Base-by-base conservation (phyloP, 768 basidiomycete genomes). In the Mycena epipterygia region DNA sequence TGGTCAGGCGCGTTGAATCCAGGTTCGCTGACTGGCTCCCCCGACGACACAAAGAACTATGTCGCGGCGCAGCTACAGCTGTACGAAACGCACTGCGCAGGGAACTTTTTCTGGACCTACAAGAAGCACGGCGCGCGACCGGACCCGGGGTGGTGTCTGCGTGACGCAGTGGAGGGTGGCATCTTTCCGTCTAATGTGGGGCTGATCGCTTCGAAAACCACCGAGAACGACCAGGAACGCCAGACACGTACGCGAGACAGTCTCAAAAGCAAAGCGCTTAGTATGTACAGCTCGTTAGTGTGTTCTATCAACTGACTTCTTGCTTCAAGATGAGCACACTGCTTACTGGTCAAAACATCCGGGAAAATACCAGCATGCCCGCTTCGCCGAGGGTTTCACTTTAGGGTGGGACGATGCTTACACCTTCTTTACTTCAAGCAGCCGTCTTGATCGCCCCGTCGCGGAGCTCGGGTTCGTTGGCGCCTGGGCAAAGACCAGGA, bases 31-130 rank as follows among this genome's bases (percentile, higher is more conserved):
- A 74, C 77, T 3, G 80, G 81, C 2, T 73, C 72, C 32, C 66
- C 68, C 0, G 82, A 84, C 21, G 88, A 88, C 21, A 79, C 81
- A 17, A 76, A 80, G 35, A 75, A 76, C 21, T 95, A 89, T 67
- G 83, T 92, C 5, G 77, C 83, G 21, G 91, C 93, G 5, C 89
- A 96, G 78, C 79, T 95, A 55, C 86, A 84, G 23, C 73, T 93
- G 42, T 95, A 88, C 68, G 93, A 94, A 65, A 77, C 80, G 52
- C 73, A 80, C 39, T 91, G 93, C 67, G 89, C 87, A 0, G 95
- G 95, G 6, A 93, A 88, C 87, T 95, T 91, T 82, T 95, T 93
- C 77, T 95, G 95, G 95, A 94, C 93, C 41, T 92, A 89, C 76
- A 94, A 90, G 83, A 94, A 95, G 79, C 86, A 89, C 57, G 76